Conservation (phyloP, 495 filamentous ascomycete genomes). For the Margaritispora aquatica region DNA sequence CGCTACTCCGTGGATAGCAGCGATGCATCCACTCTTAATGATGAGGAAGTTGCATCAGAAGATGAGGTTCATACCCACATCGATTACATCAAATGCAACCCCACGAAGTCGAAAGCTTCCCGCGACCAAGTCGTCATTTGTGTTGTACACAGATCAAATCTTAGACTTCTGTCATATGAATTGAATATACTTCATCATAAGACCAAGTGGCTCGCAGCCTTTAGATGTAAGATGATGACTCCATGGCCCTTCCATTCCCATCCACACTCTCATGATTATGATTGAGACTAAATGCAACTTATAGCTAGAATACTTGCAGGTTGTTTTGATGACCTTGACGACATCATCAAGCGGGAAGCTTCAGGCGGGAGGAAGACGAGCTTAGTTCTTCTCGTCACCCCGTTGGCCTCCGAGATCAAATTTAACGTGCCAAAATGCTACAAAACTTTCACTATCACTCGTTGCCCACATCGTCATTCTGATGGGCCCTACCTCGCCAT, state of each 20-base stretch:
- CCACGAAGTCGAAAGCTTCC: not conserved
- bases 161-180: not conserved
- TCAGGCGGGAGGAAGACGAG: not conserved
- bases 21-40: not conserved
- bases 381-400: not conserved
- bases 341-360: not conserved
- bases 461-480: not conserved
- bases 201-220: not conserved
- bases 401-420: not conserved
- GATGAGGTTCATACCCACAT: not conserved
- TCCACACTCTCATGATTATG: too few species aligned
- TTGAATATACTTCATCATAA: not conserved
- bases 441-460: not conserved
- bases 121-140: not conserved
- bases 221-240: too few species aligned
- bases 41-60: not conserved
- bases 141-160: not conserved
- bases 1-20: not conserved
- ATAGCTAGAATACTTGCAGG: not conserved
- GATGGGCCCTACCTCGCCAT: not conserved
- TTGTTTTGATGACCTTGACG: not conserved
- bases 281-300: not conserved
- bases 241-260: too few species aligned
- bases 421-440: not conserved
- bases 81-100: not conserved